Evolutionary conservation across 1,284 basidiomycete genomes (phyloP).

Genomic region (Pterulicium gracile): DNA sequence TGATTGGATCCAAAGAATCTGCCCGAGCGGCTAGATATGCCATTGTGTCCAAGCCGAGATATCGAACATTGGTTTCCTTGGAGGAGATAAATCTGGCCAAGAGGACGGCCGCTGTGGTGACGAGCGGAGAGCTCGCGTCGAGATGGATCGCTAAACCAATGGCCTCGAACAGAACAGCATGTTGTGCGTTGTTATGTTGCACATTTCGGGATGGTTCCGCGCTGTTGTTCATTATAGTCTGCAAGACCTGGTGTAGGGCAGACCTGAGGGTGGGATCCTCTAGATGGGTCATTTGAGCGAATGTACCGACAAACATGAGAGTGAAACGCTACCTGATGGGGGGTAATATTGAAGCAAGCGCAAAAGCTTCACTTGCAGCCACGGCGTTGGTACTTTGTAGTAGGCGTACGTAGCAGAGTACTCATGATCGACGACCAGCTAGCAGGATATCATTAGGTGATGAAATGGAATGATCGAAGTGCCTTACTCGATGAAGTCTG

Average conservation of each 20-base stretch:
- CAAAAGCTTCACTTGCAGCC: slow-evolving; percentile 95
- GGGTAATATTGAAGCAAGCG: slow-evolving; percentile 94
- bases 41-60: slow-evolving; percentile 97
- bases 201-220: slow-evolving; percentile 90
- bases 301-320: slow-evolving; percentile 2
- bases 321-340: slow-evolving; percentile 59
- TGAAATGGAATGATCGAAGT: slow-evolving; percentile 1
- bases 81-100: slow-evolving; percentile 94
- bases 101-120: slow-evolving; percentile 83
- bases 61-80: slow-evolving; percentile 97
- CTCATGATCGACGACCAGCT: slow-evolving; percentile 89
- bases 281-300: slow-evolving; percentile 19
- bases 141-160: slow-evolving; percentile 96
- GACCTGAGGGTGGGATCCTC: slow-evolving; percentile 77
- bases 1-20: slow-evolving; percentile 85
- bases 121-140: slow-evolving; percentile 85
- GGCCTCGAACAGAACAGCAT: slow-evolving; percentile 97
- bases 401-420: slow-evolving; percentile 87
- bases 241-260: slow-evolving; percentile 77
- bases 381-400: slow-evolving; percentile 95
- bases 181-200: slow-evolving; percentile 98
- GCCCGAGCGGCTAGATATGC: slow-evolving; percentile 93
- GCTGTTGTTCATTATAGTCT: slow-evolving; percentile 87
- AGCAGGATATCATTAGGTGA: slow-evolving; percentile 11
- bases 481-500: slow-evolving; percentile 70